phyloP scores from a whole-genome alignment of 2,329 filamentous ascomycete genomes.

The Neurospora sp. region DNA sequence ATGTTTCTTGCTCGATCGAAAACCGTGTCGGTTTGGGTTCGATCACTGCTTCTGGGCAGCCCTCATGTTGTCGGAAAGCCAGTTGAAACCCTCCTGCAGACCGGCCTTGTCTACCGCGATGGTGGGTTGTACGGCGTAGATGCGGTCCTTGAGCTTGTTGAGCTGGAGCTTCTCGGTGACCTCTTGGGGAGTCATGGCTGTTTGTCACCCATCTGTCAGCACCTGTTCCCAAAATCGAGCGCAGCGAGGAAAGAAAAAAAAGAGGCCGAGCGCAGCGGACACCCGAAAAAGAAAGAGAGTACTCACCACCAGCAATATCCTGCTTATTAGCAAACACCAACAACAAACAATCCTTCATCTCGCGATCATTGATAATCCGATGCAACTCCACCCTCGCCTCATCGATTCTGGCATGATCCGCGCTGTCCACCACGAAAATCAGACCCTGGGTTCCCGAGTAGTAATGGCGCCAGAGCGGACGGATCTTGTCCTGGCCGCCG shows the following conservation, averaged over 20 bases:
- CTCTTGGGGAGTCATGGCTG: conserved; percentile 71
- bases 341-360: conserved; percentile 92
- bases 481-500: conserved; percentile 97
- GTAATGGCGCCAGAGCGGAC: conserved; percentile 95
- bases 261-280: not conserved
- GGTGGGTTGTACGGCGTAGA: conserved; percentile 78
- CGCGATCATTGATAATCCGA: conserved; percentile 94
- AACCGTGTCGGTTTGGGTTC: no score
- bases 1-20: no score
- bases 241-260: not conserved
- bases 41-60: conserved; percentile 28
- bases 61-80: conserved; percentile 81
- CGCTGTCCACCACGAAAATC: conserved; percentile 97
- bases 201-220: no score
- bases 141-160: conserved; percentile 68
- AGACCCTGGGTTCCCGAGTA: conserved; percentile 93
- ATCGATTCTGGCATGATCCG: conserved; percentile 81
- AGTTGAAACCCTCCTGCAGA: conserved; percentile 70
- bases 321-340: conserved; percentile 99
- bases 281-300: not conserved
- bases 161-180: conserved; percentile 71
- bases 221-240: not conserved
- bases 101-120: conserved; percentile 76
- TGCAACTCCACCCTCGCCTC: conserved; percentile 91
- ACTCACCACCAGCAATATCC: conserved; percentile 72